Evolutionary conservation across 495 filamentous ascomycete species (phyloP), one percentile per base, ranked within the genome.

Genomic region (Chlorociboria aeruginascens): DNA sequence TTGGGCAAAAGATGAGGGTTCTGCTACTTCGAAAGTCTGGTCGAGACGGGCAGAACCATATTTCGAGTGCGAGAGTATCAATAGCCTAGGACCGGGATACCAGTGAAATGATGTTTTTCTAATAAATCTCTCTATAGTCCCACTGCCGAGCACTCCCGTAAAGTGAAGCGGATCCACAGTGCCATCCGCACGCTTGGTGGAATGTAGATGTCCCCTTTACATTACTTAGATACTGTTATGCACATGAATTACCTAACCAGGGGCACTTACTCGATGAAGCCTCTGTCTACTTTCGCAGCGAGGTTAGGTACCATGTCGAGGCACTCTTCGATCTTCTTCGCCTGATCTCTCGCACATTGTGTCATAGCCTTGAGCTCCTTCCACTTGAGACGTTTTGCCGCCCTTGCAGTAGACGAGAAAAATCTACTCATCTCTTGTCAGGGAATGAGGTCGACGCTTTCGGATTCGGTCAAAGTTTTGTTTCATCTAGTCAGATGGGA

Each of bases 31-130:
- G 17, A 13, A 4, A 11, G 37, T 4, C 37, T 2, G 8, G 37
- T 16, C 37, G 37, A 40, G n/a, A 40, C 37, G 37, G 37, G 17
- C 37, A 2, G 37, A 11, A 4, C 3, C 12, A 35, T 49, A 49
- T 28, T 49, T 49, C 29, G 17, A 3, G 17, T 49, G 13, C 7
- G 46, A 49, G 16, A 42, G 43, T 29, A 28, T 29, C 39, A 49
- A 49, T 0, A 43, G 38, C 7, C 46, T 38, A 49, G 38, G 43
- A 13, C 43, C 38, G 25, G 31, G 7, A 29, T 49, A 49, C 14
- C 25, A 49, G 39, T 49, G 38, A 37, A 49, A 49, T 10, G 46
- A 49, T 20, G 46, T 49, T n/a, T 38, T 38, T 7, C 39, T 14
- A 1, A 43, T 49, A 43, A 38, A 49, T 49, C 37, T 6, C 16